These are phyloP conservation scores for Cyberlindnera suaveolens DNA, from an alignment of 805 yeast species.

Conservation along the genomic window DNA sequence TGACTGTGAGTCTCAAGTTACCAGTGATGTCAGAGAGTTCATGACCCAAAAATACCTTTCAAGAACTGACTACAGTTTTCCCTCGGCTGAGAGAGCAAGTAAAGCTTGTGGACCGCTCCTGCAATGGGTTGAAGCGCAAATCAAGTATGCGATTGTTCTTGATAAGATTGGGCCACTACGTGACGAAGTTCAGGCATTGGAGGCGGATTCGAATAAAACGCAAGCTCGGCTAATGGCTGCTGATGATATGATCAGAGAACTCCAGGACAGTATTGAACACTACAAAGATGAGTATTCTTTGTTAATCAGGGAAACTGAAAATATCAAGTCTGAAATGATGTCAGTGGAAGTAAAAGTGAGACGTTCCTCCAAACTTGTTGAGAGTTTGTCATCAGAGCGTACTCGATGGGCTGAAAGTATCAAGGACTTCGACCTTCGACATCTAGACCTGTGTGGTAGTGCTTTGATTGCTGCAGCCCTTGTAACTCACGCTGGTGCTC, in stretches of 20 bases:
- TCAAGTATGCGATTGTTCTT: slow-evolving; percentile 66
- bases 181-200: slow-evolving; percentile 55
- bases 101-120: slow-evolving; percentile 91
- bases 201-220: slow-evolving; percentile 53
- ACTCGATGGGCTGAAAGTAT: slow-evolving; percentile 66
- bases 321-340: slow-evolving; percentile 64
- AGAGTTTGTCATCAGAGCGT: slow-evolving; percentile 60
- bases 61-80: slow-evolving; percentile 59
- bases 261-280: slow-evolving; percentile 58
- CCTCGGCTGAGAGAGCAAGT: slow-evolving; percentile 79
- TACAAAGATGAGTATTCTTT: slow-evolving; percentile 66
- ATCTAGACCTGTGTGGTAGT: slow-evolving; percentile 54
- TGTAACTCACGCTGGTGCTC: slow-evolving; percentile 52
- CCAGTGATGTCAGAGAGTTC: slow-evolving; percentile 41
- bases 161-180: slow-evolving; percentile 70
- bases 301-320: slow-evolving; percentile 74
- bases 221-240: slow-evolving; percentile 68
- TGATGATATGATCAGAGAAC: slow-evolving; percentile 72
- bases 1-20: slow-evolving; percentile 54
- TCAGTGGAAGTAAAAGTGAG: slow-evolving; percentile 52
- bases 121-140: slow-evolving; percentile 86
- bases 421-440: slow-evolving; percentile 39
- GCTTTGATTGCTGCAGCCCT: slow-evolving; percentile 58
- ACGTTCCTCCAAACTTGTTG: slow-evolving; percentile 57
- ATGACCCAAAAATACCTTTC: slow-evolving; percentile 60